A percentile compares a stretch with the other conserved stretches of the same genome.
These are phyloP conservation scores for Colletotrichum ledebouriae DNA, from an alignment of 2,329 filamentous ascomycete species.

Conservation along the genomic window DNA sequence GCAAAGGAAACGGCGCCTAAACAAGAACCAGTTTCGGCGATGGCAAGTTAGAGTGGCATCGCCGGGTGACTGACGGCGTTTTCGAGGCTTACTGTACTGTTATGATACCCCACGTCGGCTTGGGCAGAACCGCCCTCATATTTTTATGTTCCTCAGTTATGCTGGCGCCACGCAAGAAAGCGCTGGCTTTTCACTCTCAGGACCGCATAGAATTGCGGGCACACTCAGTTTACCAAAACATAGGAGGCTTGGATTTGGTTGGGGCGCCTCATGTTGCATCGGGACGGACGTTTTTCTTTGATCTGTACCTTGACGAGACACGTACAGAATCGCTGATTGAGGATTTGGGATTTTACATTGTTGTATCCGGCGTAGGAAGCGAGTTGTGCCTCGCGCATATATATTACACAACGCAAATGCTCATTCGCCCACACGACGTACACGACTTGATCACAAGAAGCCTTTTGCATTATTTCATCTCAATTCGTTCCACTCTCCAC, in stretches of 20 bases:
- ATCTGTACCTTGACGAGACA: slow-evolving; percentile 36
- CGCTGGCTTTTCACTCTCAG: slow-evolving; percentile 10
- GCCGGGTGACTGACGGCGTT: slow-evolving; percentile 38
- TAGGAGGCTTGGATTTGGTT: slow-evolving; percentile 22
- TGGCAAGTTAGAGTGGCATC: slow-evolving; percentile 41
- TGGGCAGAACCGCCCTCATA: slow-evolving; percentile 28
- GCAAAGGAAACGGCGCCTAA: slow-evolving; percentile 41
- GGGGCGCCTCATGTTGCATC: slow-evolving; percentile 28
- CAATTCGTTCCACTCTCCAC: neutral
- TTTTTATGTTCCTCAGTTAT: slow-evolving; percentile 19
- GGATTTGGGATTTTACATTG: slow-evolving; percentile 35
- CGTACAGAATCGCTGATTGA: slow-evolving; percentile 33
- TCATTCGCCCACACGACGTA: neutral
- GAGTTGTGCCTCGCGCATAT: slow-evolving; percentile 31
- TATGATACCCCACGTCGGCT: slow-evolving; percentile 43
- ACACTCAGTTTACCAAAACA: slow-evolving; percentile 7
- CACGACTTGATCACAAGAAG: neutral
- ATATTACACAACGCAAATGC: slow-evolving; percentile 36
- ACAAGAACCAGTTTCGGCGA: slow-evolving; percentile 38
- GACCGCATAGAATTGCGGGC: slow-evolving; percentile 9
- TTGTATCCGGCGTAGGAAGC: slow-evolving; percentile 21
- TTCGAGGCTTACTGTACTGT: slow-evolving; percentile 42
- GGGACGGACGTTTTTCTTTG: slow-evolving; percentile 21
- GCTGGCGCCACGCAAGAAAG: neutral
- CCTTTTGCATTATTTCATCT: slow-evolving; percentile 10